Evolutionary conservation across 179 eudicot genomes (phyloP).

Genomic region (Silene vulgaris): DNA sequence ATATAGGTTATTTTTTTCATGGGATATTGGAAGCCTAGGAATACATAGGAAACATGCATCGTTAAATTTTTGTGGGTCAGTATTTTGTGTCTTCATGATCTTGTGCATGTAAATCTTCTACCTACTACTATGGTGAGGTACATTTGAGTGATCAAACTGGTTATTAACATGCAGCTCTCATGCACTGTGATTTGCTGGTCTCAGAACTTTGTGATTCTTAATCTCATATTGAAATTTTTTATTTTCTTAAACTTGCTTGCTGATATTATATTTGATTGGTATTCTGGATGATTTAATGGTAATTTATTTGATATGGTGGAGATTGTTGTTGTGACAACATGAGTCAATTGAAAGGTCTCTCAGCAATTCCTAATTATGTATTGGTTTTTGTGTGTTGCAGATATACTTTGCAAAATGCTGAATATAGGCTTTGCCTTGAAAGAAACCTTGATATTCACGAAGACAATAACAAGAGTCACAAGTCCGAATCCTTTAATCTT

Average conservation of each 20-base stretch:
- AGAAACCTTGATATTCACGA: conserved; percentile 66
- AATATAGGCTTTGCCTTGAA: conserved; percentile 89
- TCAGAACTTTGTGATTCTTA: neutral
- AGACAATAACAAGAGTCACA: conserved; percentile 36
- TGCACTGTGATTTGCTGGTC: neutral
- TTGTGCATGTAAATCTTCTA: neutral
- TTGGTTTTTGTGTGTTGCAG: conserved; percentile 38
- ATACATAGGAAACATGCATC: neutral
- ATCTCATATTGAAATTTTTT: neutral
- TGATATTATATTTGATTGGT: neutral
- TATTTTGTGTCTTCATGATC: neutral
- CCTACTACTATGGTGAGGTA: neutral
- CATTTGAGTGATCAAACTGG: neutral
- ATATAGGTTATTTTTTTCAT: neutral
- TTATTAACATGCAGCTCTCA: conserved; percentile 1
- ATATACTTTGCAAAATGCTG: conserved; percentile 89
- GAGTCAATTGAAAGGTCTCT: neutral
- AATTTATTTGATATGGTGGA: neutral
- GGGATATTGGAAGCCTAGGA: neutral
- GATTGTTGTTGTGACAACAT: neutral
- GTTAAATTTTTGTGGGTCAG: neutral
- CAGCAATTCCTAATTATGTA: neutral
- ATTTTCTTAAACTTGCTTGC: neutral
- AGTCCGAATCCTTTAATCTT: conserved; percentile 39
- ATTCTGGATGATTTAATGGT: neutral